Base-by-base conservation (phyloP, 106 monocot genomes). In the Allium cepa region DNA sequence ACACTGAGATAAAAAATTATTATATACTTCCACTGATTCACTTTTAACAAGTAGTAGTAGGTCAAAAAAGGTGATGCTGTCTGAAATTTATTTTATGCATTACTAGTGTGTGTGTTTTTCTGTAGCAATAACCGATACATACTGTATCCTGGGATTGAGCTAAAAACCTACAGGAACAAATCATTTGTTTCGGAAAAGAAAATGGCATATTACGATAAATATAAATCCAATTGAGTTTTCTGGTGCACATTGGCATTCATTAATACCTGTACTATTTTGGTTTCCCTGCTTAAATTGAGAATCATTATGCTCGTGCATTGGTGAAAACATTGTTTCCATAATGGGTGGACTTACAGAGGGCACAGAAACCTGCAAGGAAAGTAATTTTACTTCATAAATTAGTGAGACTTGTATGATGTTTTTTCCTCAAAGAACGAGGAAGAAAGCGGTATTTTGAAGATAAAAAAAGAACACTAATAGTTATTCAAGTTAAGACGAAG, bases 311-410 rank as follows among this genome's bases (percentile, higher is more conserved):
- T 68, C 68, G 56, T 36, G 56, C 56, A 56, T 56, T 45, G 68
- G 68, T n/a, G 68, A 68, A 56, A 68, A 68, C 10, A 68, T 68
- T 27, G 55, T 56, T 56, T 68, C 68, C 68, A 68, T 53, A 15
- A 56, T 46, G 45, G 56, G 68, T 68, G 68, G 55, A 68, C 13
- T 55, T 68, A 51, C 55, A 68, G 68, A 11, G 56, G 53, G 56
- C 52, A 68, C 1, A 10, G 68, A 68, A 68, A 56, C 68, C 68
- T 68, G 68, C 56, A 56, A 68, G 67, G 18, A 27, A 53, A 65
- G 4, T 27, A 58, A 58, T 58, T 58, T 16, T 15, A 58, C 13
- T 7, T 14, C 13, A 58, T 7, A 16, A 58, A 58, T 60, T 60
- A 26, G 36, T 60, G 36, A 36, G 36, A 36, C 22, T 22, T 22